Evolutionary conservation across 83 land plant genomes (phyloP), one percentile per base, ranked within the genome.

Genomic region (Diphasiastrum complanatum): DNA sequence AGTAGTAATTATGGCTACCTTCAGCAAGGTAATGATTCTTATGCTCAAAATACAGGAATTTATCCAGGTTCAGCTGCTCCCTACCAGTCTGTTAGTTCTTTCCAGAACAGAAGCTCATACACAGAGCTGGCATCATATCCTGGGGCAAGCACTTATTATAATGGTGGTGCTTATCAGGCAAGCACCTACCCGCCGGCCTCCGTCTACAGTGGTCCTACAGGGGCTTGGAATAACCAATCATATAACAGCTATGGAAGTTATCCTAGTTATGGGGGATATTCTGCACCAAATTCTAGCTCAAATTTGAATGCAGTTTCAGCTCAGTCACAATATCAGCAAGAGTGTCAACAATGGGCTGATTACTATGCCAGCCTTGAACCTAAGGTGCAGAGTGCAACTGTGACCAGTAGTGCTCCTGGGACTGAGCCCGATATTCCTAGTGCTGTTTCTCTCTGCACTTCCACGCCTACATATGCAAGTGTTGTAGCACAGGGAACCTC

Each of bases 141-240:
- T 61, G 75, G 77, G 74, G 74, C 67, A 31, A 35, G 59, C 46
- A 63, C 84, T 81, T 87, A 82, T 72, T 87, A 85, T 80, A 75
- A 80, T 82, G 63, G 80, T 79, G 83, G 78, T 83, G 85, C 68
- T 75, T 78, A 89, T 76, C 96, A 85, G 85, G 79, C 69, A 36
- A 41, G 77, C 29, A 75, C 79, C 67, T 83, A 67, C 26, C 82
- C 82, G 47, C 70, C 65, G 73, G 74, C 58, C 63, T 67, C 77
- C 47, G 66, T 65, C 61, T 79, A 71, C 49, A 67, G 64, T 75
- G 47, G 63, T 50, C 87, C 78, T 64, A 65, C 73, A 20, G 48
- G 48, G 0, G 33, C 59, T 23, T 91, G 97, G 97, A 77, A 64
- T 68, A 81, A 53, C 18, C 72, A 64, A 63, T 77, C 38, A 43